Evolutionary conservation across 306 rosid genomes (phyloP).

Genomic region (Ammopiptanthus mongolicus): DNA sequence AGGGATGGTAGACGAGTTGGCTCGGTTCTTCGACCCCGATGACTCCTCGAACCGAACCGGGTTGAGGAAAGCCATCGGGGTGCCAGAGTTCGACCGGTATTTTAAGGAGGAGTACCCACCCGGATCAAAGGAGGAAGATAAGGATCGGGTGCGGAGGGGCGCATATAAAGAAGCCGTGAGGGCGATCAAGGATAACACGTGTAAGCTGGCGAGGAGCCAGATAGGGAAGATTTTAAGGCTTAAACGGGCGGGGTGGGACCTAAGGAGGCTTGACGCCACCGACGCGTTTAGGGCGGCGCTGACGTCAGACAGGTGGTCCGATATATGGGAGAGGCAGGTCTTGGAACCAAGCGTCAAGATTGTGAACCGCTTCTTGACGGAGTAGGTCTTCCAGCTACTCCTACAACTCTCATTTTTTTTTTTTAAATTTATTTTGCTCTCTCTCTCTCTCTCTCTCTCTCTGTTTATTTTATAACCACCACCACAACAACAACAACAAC

Average conservation of each 20-base stretch:
- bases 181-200: constrained; percentile 74
- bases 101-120: constrained; percentile 41
- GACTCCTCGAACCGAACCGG: constrained; percentile 27
- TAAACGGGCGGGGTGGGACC: constrained; percentile 67
- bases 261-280: constrained; percentile 74
- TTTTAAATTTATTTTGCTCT: background rate
- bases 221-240: constrained; percentile 53
- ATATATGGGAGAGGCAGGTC: constrained; percentile 66
- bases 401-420: background rate
- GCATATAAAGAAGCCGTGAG: constrained; percentile 70
- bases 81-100: constrained; percentile 72
- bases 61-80: constrained; percentile 81
- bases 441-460: background rate
- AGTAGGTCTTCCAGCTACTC: constrained; percentile 80
- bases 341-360: constrained; percentile 89
- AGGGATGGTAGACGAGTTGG: constrained; percentile 83
- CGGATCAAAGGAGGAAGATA: background rate
- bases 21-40: constrained; percentile 52
- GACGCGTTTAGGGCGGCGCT: constrained; percentile 54
- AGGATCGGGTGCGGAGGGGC: constrained; percentile 35
- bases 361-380: constrained; percentile 85
- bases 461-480: constrained; percentile 2
- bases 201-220: constrained; percentile 65
- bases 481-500: background rate
- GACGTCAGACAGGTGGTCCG: constrained; percentile 48